Evolutionary conservation across 208 protist genomes (phyloP).

Genomic region (Herpetomonas tarakana): DNA sequence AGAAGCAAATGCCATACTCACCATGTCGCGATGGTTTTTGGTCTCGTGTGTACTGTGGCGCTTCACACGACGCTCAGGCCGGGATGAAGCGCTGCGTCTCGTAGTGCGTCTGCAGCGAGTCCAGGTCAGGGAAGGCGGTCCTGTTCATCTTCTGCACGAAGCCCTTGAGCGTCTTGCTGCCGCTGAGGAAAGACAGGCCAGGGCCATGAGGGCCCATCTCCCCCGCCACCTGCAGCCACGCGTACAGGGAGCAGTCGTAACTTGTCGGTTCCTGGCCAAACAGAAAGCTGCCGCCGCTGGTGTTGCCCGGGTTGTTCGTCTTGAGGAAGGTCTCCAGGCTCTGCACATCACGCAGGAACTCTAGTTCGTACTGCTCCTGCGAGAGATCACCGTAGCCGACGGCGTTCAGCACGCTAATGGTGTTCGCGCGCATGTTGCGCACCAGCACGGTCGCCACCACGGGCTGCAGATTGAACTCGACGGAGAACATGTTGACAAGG

Average conservation of each 20-base stretch:
- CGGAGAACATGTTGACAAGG: conserved; percentile 54
- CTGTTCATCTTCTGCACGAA: conserved; percentile 53
- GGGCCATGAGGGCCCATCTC: conserved; percentile 45
- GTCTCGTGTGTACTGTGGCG: no score
- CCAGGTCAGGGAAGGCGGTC: conserved; percentile 58
- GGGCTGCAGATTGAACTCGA: conserved; percentile 44
- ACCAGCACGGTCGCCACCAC: conserved; percentile 42
- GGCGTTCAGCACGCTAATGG: conserved; percentile 50
- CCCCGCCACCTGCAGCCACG: conserved; percentile 53
- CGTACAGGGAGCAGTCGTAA: conserved; percentile 72
- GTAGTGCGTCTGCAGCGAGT: conserved; percentile 29
- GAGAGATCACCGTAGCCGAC: conserved; percentile 46
- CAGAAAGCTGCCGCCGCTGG: conserved; percentile 22
- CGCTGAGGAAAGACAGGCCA: conserved; percentile 35
- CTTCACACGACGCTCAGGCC: no score
- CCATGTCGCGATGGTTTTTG: no score
- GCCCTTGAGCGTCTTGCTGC: conserved; percentile 31
- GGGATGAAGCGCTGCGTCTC: conserved; percentile 54
- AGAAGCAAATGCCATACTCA: no score
- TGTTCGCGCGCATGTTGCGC: conserved; percentile 39
- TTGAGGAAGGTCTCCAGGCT: conserved; percentile 47
- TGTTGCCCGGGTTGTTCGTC: not conserved
- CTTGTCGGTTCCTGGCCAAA: conserved; percentile 48
- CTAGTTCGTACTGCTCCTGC: conserved; percentile 43
- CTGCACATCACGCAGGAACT: conserved; percentile 63